These are phyloP conservation scores for Clavulina sp. DNA, from an alignment of 768 basidiomycete species.

Conservation along the genomic window DNA sequence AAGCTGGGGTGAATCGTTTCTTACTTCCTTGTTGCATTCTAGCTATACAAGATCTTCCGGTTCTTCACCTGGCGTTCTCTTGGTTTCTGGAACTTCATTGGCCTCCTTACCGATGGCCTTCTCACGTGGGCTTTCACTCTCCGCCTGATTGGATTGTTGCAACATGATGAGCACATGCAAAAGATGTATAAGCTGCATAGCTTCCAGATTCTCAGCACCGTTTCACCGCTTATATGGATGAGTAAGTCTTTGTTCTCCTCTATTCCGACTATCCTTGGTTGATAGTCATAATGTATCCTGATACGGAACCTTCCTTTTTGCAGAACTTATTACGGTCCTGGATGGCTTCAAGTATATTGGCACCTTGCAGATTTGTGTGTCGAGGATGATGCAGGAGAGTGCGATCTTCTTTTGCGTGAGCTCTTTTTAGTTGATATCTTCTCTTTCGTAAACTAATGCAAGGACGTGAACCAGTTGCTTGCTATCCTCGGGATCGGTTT, in stretches of 20 bases:
- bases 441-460: neutral
- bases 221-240: slow-evolving; percentile 10
- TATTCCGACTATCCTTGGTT: no score
- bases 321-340: slow-evolving; percentile 65
- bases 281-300: no score
- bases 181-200: slow-evolving; percentile 29
- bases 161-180: slow-evolving; percentile 5
- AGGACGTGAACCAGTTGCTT: slow-evolving; percentile 34
- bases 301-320: neutral
- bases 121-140: slow-evolving; percentile 58
- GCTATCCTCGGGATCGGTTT: slow-evolving; percentile 75
- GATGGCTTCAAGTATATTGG: slow-evolving; percentile 81
- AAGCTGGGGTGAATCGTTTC: neutral
- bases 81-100: slow-evolving; percentile 58
- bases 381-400: slow-evolving; percentile 85
- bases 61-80: slow-evolving; percentile 71
- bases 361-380: slow-evolving; percentile 85
- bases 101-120: slow-evolving; percentile 54
- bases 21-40: neutral
- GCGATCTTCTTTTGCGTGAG: slow-evolving; percentile 76
- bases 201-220: slow-evolving; percentile 38
- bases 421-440: neutral
- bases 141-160: slow-evolving; percentile 39
- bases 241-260: neutral
- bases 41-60: slow-evolving; percentile 55